A percentile compares a stretch with the other conserved stretches of the same genome.
Conservation (phyloP, 2,329 filamentous ascomycete genomes). For the Coccinonectria pachysandricola region DNA sequence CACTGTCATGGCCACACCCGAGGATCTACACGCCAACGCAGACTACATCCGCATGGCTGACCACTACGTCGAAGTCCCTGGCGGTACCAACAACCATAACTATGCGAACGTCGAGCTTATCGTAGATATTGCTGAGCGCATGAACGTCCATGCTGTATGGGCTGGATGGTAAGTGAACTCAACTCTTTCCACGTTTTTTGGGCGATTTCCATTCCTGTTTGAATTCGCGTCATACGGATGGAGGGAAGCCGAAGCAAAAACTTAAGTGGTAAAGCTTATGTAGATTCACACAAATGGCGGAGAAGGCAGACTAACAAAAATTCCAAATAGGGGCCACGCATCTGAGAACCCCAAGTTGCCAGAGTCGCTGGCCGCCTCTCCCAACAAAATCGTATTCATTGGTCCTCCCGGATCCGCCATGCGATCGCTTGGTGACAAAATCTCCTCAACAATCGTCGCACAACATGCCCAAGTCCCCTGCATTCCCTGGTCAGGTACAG, state of each 20-base stretch:
- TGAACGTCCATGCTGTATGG: conserved; percentile 98
- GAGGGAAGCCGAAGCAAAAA: too few relatives aligned
- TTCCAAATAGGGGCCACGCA: conserved; percentile 92
- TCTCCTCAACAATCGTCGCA: conserved; percentile 97
- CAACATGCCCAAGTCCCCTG: conserved; percentile 94
- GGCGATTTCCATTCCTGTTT: too few relatives aligned
- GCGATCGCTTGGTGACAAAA: conserved; percentile 98
- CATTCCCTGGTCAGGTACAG: conserved; percentile 98
- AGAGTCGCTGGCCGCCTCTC: conserved; percentile 88
- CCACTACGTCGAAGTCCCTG: conserved; percentile 97
- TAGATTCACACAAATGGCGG: too few relatives aligned
- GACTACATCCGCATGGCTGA: conserved; percentile 99
- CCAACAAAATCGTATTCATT: conserved; percentile 98
- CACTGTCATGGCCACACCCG: conserved; percentile 98
- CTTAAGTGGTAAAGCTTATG: too few relatives aligned
- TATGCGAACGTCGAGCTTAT: conserved; percentile 99
- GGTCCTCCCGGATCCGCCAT: conserved; percentile 95
- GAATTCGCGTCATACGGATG: conserved; percentile 2
- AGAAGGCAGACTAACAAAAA: too few relatives aligned
- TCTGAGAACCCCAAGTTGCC: conserved; percentile 98
- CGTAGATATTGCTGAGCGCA: conserved; percentile 95
- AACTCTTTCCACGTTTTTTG: conserved; percentile 1
- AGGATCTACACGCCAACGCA: conserved; percentile 93
- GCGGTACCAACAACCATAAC: conserved; percentile 99
- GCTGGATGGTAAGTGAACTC: conserved; percentile 71